A percentile compares a stretch with the other conserved stretches of the same genome.
These are phyloP conservation scores for Xylaria sp. DNA, from an alignment of 2,329 filamentous ascomycete species.

Conservation along the genomic window DNA sequence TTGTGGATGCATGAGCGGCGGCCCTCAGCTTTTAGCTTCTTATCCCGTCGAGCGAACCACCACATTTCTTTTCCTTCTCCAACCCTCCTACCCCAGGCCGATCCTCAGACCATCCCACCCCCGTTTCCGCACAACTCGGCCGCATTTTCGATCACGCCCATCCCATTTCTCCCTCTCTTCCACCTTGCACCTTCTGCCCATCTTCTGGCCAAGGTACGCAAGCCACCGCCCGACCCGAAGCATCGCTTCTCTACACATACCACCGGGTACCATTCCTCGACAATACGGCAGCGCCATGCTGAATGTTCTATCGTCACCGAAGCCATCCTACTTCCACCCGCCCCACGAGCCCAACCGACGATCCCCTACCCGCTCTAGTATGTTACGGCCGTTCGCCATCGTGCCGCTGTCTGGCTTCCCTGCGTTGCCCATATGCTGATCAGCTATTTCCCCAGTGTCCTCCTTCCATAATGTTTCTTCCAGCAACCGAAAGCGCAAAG, in stretches of 20 bases:
- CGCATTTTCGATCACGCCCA: constrained; percentile 25
- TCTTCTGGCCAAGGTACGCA: constrained; percentile 6
- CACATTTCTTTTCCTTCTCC: constrained; percentile 19
- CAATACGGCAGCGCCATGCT: constrained; percentile 54
- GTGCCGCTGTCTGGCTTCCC: constrained; percentile 1
- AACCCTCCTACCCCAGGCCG: constrained; percentile 15
- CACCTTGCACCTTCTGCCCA: background rate
- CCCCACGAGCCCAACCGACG: constrained; percentile 66
- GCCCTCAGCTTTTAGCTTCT: constrained; percentile 29
- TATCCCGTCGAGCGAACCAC: constrained; percentile 23
- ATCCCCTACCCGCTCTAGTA: constrained; percentile 66
- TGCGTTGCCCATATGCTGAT: background rate
- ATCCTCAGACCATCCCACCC: constrained; percentile 26
- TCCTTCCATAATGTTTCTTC: constrained; percentile 66
- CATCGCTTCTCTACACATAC: background rate
- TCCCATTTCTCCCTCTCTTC: constrained; percentile 9
- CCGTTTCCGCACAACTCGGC: constrained; percentile 35
- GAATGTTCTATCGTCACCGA: constrained; percentile 70
- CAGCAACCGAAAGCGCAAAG: constrained; percentile 81
- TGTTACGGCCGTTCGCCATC: constrained; percentile 46
- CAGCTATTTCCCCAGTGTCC: constrained; percentile 51
- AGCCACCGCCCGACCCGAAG: constrained; percentile 10
- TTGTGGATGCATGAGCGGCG: constrained; percentile 29
- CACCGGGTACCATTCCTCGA: background rate
- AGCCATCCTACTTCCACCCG: constrained; percentile 67